Evolutionary conservation across 257 asterid species (phyloP), one percentile per base, ranked within the genome.

Genomic region (Coffea canephora): DNA sequence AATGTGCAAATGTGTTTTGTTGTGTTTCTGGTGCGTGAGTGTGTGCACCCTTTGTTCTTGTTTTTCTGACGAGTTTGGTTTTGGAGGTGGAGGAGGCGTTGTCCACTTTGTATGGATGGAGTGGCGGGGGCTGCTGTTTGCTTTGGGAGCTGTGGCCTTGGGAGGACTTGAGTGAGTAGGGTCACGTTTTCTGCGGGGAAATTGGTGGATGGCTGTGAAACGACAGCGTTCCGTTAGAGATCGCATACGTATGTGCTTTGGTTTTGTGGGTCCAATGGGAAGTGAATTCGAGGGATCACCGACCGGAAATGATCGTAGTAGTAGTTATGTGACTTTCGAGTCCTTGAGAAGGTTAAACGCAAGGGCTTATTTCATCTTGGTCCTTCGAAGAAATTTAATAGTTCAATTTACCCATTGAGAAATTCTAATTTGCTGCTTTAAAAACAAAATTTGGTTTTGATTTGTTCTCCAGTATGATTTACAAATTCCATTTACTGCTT

Each of bases 221-320:
- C 79, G 73, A 76, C 79, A 66, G 0, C 79, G 79, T 76, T 34
- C 43, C 43, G 43, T 39, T 39, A 39, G 43, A 39, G 43, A 39
- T 39, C 43, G 2, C 43, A 39, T 2, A 2, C 43, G 4, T 39
- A 2, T 39, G 43, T 39, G 43, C 43, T 39, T 39, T 39, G 43
- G 43, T 39, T 48, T 48, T 48, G 8, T 48, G 12, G 11, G 11
- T 46, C 50, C 8, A 46, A 4, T 46, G 8, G 11, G 8, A 6
- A 46, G 1, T 7, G 8, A 46, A 46, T 2, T 49, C 4, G 52
- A 48, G 43, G 43, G 43, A 7, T 10, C 52, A 49, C 43, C 4
- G 0, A 39, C 43, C 43, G 4, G 43, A 39, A 39, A 39, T 2
- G 43, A 39, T 31, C 6, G 55, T 50, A 50, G 8, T 14, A 52